Evolutionary conservation across 495 filamentous ascomycete species (phyloP).

Genomic region (Ascobolus immersus): DNA sequence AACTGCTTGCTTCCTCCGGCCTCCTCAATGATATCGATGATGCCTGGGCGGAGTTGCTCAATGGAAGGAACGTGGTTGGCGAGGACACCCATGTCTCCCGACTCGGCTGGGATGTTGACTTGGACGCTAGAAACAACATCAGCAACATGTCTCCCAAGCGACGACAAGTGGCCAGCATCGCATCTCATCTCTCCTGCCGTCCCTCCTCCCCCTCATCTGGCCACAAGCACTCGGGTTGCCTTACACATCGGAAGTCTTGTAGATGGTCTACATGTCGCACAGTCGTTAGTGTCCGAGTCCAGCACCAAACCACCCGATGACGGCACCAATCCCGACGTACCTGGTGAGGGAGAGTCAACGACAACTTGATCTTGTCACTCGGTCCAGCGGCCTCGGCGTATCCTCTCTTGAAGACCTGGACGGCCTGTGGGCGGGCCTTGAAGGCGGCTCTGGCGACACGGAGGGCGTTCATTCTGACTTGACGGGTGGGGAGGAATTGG

Average conservation of each 20-base stretch:
- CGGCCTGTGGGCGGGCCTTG: conserved; percentile 42
- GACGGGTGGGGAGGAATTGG: no score
- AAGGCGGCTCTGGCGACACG: conserved; percentile 67
- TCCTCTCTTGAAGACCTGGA: conserved; percentile 40
- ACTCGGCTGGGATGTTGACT: conserved; percentile 95
- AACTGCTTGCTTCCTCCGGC: conserved; percentile 74
- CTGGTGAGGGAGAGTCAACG: conserved; percentile 91
- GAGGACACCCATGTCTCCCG: conserved; percentile 96
- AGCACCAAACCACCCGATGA: background rate
- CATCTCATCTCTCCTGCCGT: background rate
- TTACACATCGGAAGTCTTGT: conserved; percentile 52
- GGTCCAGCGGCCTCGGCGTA: conserved; percentile 61
- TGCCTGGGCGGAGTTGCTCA: conserved; percentile 90
- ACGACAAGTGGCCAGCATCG: no score
- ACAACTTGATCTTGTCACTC: conserved; percentile 68
- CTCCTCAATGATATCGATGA: conserved; percentile 92
- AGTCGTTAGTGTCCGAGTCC: conserved; percentile 2
- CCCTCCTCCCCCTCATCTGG: conserved; percentile 2
- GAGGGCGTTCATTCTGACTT: conserved; percentile 77
- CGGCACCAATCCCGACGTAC: conserved; percentile 29
- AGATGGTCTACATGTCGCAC: conserved; percentile 31
- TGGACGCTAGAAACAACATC: conserved; percentile 44
- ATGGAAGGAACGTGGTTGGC: conserved; percentile 97
- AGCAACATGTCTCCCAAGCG: background rate
- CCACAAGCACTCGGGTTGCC: conserved; percentile 13